Evolutionary conservation across 106 monocot species (phyloP).

Genomic region (Dioscorea zingiberensis): DNA sequence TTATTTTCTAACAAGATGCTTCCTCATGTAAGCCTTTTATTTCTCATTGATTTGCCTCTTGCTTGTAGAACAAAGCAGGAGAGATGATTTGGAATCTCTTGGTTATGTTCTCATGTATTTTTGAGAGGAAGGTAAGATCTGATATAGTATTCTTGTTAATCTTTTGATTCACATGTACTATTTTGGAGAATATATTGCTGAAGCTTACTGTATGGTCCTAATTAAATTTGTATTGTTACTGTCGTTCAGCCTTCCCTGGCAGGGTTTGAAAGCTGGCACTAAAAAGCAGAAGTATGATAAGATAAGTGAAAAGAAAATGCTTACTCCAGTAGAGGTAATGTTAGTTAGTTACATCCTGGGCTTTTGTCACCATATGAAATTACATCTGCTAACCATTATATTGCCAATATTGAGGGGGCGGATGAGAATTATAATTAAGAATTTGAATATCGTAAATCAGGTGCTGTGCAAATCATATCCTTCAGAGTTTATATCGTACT

Average conservation of each 20-base stretch:
- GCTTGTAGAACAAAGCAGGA: slow-evolving; percentile 78
- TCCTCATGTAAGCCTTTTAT: too few species aligned
- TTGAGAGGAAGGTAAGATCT: slow-evolving; percentile 73
- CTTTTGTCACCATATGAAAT: neutral
- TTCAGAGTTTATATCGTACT: slow-evolving; percentile 62
- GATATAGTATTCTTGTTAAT: too few species aligned
- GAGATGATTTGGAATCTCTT: slow-evolving; percentile 92
- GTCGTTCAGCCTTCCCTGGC: slow-evolving; percentile 75
- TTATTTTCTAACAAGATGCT: neutral
- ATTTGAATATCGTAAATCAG: slow-evolving; percentile 18
- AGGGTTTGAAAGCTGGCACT: slow-evolving; percentile 79
- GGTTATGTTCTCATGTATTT: slow-evolving; percentile 88
- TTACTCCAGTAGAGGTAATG: slow-evolving; percentile 71
- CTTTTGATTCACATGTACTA: too few species aligned
- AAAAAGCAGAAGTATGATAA: slow-evolving; percentile 91
- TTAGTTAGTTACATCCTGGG: too few species aligned
- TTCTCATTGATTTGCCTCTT: neutral
- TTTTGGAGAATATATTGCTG: neutral
- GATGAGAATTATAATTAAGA: too few species aligned
- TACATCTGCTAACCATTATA: neutral
- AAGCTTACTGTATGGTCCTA: neutral
- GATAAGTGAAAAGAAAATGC: slow-evolving; percentile 89
- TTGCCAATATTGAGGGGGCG: too few species aligned
- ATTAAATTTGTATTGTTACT: slow-evolving; percentile 3
- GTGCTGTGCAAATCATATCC: slow-evolving; percentile 75